Evolutionary conservation across 2,329 filamentous ascomycete genomes (phyloP).

Genomic region (Hypoxylon sp.): DNA sequence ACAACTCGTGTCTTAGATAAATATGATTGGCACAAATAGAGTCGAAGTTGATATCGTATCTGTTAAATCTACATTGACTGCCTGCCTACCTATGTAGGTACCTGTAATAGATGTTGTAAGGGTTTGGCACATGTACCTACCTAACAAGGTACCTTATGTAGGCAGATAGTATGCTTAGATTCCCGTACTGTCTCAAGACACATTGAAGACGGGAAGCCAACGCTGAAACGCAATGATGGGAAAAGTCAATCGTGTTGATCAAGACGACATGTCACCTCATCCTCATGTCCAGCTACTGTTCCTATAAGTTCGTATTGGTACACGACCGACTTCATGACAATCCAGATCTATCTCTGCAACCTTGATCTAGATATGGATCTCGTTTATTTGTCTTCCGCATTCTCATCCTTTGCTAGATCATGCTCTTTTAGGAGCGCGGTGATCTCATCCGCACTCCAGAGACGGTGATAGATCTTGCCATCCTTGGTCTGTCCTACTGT

Average conservation of each 20-base stretch:
- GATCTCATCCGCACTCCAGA: conserved; percentile 98
- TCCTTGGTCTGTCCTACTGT: conserved; percentile 95
- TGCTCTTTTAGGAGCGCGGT: conserved; percentile 93
- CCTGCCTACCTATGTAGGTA: no score
- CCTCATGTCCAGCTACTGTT: conserved; percentile 10
- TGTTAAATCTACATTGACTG: no score
- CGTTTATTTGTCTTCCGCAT: conserved; percentile 69
- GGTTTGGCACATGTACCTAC: no score
- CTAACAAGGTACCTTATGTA: neutral
- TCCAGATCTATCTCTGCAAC: conserved; percentile 11
- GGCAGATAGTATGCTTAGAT: no score
- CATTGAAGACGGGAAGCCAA: neutral
- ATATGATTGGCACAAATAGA: no score
- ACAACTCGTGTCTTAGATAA: no score
- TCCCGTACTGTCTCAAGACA: neutral
- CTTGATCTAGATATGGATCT: no score
- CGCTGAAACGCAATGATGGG: neutral
- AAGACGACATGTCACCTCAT: conserved; percentile 2
- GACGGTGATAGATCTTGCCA: conserved; percentile 96
- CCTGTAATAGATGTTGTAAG: no score
- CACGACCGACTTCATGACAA: conserved; percentile 22
- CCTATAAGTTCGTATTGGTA: conserved; percentile 35
- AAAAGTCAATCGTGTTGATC: conserved; percentile 9
- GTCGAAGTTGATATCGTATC: no score
- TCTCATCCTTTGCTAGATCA: conserved; percentile 87